Evolutionary conservation across 805 yeast genomes (phyloP).

Genomic region (Metschnikowia borealis): DNA sequence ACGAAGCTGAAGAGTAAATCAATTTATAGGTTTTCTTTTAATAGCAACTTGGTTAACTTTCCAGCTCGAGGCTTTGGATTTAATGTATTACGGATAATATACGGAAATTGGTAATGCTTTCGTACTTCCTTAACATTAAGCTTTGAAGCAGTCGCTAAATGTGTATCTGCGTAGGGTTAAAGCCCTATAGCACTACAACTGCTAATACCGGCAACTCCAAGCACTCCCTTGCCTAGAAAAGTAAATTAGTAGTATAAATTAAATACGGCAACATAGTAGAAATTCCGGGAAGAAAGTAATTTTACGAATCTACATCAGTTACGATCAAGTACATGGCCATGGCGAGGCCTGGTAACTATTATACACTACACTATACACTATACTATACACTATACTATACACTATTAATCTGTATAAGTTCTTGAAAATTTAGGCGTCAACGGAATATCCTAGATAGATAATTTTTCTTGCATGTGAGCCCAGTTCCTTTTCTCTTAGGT

Average conservation of each 20-base stretch:
- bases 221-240: background rate
- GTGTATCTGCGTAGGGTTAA: conserved; percentile 5
- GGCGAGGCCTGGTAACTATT: no score
- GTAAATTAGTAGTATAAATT: background rate
- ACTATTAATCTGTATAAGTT: no score
- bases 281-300: no score
- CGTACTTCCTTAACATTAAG: background rate
- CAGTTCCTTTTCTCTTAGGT: no score
- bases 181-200: conserved; percentile 5
- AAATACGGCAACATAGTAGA: no score
- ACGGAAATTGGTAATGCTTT: background rate
- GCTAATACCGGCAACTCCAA: background rate
- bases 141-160: background rate
- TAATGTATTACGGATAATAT: conserved; percentile 1
- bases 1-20: conserved; percentile 63
- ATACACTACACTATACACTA: no score
- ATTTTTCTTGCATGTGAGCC: no score
- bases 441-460: no score
- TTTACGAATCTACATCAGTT: no score
- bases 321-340: no score
- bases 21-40: conserved; percentile 15
- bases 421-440: no score
- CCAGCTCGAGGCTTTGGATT: conserved; percentile 6
- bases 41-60: conserved; percentile 18
- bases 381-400: no score